Evolutionary conservation across 495 filamentous ascomycete genomes (phyloP).

Genomic region (Daldinia concentrica): DNA sequence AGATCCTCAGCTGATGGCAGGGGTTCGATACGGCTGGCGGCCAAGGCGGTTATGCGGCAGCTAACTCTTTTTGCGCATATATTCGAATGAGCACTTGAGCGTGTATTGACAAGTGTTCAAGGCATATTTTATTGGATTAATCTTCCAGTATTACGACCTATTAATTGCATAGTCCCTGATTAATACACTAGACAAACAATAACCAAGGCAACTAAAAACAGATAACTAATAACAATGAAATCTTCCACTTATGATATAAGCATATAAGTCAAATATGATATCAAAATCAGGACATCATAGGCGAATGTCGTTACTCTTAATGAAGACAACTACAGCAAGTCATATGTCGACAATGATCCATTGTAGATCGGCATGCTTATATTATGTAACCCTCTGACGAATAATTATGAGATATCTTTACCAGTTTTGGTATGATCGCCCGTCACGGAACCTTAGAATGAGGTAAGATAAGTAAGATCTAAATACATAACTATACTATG

Average conservation of each 20-base stretch:
- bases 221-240: neutral
- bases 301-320: neutral
- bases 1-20: slow-evolving; percentile 37
- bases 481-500: too few species aligned
- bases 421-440: neutral
- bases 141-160: neutral
- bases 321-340: neutral
- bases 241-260: too few species aligned
- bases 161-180: neutral
- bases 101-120: neutral
- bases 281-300: too few species aligned
- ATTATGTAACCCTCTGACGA: neutral
- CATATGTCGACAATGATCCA: neutral
- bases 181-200: too few species aligned
- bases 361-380: neutral
- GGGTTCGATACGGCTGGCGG: slow-evolving; percentile 16
- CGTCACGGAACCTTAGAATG: neutral
- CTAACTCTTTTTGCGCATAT: neutral
- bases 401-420: neutral
- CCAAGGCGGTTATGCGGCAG: slow-evolving; percentile 22
- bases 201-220: neutral
- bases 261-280: too few species aligned
- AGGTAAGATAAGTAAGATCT: too few species aligned
- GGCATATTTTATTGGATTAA: neutral
- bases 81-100: neutral